Evolutionary conservation across 1,284 basidiomycete species (phyloP).

Genomic region (Ceraceosorus guamensis): DNA sequence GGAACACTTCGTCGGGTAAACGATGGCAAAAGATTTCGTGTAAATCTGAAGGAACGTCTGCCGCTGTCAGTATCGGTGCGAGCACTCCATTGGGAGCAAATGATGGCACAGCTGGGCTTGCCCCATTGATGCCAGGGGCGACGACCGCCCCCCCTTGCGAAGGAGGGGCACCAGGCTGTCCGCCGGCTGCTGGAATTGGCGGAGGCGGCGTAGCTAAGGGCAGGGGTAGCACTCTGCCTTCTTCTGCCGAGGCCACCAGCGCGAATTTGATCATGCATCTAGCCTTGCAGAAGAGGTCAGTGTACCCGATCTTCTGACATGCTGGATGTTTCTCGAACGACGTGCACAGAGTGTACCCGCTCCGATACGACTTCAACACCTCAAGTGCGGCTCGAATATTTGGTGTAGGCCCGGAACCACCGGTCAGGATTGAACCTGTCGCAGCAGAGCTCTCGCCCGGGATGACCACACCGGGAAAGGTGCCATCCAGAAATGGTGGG

Average conservation of each 20-base stretch:
- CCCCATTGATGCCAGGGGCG: slow-evolving; percentile 14
- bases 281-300: slow-evolving; percentile 81
- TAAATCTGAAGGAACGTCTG: slow-evolving; percentile 81
- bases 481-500: slow-evolving; percentile 64
- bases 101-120: slow-evolving; percentile 58
- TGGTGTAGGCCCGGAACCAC: slow-evolving; percentile 2
- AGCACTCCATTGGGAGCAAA: slow-evolving; percentile 36
- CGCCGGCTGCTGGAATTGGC: slow-evolving; percentile 27
- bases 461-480: slow-evolving; percentile 7
- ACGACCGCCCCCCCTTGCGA: neutral
- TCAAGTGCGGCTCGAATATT: slow-evolving; percentile 51
- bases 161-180: neutral
- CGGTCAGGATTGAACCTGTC: too few species aligned
- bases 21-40: slow-evolving; percentile 92
- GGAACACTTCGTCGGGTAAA: slow-evolving; percentile 92
- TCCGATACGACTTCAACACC: slow-evolving; percentile 36
- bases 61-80: slow-evolving; percentile 62
- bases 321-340: slow-evolving; percentile 55
- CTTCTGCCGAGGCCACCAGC: slow-evolving; percentile 78
- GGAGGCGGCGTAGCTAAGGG: slow-evolving; percentile 63
- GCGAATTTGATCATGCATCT: slow-evolving; percentile 88
- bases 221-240: slow-evolving; percentile 75
- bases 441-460: neutral
- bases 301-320: slow-evolving; percentile 59
- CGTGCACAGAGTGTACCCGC: slow-evolving; percentile 33